Base-by-base conservation (phyloP, 2,329 filamentous ascomycete species). In the Bipolaris sorokiniana region DNA sequence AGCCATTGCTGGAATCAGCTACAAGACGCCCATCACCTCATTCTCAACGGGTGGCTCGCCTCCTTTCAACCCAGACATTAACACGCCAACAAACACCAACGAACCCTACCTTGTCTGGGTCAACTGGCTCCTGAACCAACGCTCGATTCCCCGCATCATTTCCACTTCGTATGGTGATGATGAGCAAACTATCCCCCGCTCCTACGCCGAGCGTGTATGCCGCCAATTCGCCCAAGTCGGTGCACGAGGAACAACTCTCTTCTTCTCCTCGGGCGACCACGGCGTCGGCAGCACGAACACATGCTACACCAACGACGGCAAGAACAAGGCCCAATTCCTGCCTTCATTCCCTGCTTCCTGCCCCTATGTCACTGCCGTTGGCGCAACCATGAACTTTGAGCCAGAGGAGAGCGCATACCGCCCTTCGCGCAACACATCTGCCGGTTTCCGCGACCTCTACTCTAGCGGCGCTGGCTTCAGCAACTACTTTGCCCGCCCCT, bases 31-130 rank as follows among this genome's bases (percentile, higher is more conserved):
- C 9, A 80, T 86, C 45, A 80, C 77, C 7, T 84, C 83, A 54
- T 90, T 85, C 72, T 85, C 82, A 48, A 87, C 85, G 1, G 86
- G 80, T 20, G 88, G 87, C 16, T 76, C 74, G 20, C 85, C 80
- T 44, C 83, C 82, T 1, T 83, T 83, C 67, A 75, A 79, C 10
- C 80, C 84, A 0, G 80, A 85, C 38, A 64, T 79, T 11, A 78
- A 63, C 68, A 77, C 76, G 48, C 71, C 80, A 18, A 77, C 62
- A 22, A 82, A 87, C 71, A 81, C 80, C 63, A 91, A 90, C 71
- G 89, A 91, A 76, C 88, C 88, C 0, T 90, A 90, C 72, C 78
- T 90, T 1, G 81, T 81, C 13, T 90, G 84, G 78, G 78, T 90
- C 7, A 80, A 84, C 54, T 84, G 85, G 71, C 71, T 89, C 1